Evolutionary conservation across 352 stramenopile species (phyloP).

Genomic region (Pythium insidiosum): DNA sequence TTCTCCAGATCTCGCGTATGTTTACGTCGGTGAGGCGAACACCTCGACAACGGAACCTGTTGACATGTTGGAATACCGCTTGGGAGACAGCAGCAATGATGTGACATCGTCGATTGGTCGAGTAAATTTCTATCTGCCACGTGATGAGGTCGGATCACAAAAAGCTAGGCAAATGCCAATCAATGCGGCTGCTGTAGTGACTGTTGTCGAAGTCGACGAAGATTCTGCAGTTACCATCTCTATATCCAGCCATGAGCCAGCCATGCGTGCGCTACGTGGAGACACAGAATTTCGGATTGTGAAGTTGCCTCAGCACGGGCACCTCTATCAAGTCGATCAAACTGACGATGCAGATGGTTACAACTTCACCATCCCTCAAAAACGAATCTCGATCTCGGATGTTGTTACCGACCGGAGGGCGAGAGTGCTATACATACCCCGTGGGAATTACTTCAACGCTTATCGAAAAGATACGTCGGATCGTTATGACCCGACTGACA

Average conservation of each 20-base stretch:
- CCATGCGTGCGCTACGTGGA: constrained; percentile 21
- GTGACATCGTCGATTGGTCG: too few relatives aligned
- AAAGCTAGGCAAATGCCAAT: too few relatives aligned
- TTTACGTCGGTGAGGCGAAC: constrained; percentile 12
- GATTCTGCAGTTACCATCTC: constrained; percentile 30
- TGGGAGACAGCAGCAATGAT: constrained; percentile 24
- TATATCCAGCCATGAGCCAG: constrained; percentile 30
- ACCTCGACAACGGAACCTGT: constrained; percentile 4
- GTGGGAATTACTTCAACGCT: constrained; percentile 48
- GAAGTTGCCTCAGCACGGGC: constrained; percentile 26
- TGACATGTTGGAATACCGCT: constrained; percentile 46
- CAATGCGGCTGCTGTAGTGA: too few relatives aligned
- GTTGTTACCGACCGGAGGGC: too few relatives aligned
- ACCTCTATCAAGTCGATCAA: constrained; percentile 40
- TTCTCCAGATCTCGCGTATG: constrained; percentile 44
- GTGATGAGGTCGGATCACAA: too few relatives aligned
- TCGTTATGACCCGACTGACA: background rate
- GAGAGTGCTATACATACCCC: constrained; percentile 34
- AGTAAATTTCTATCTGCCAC: too few relatives aligned
- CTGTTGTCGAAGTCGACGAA: constrained; percentile 36
- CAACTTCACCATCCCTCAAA: background rate
- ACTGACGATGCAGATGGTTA: background rate
- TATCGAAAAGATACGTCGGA: background rate
- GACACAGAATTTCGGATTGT: constrained; percentile 26
- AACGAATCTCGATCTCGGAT: too few relatives aligned